Evolutionary conservation across 176 grass and related monocot species (phyloP), one percentile per base, ranked within the genome.

Genomic region (Musa acuminata): DNA sequence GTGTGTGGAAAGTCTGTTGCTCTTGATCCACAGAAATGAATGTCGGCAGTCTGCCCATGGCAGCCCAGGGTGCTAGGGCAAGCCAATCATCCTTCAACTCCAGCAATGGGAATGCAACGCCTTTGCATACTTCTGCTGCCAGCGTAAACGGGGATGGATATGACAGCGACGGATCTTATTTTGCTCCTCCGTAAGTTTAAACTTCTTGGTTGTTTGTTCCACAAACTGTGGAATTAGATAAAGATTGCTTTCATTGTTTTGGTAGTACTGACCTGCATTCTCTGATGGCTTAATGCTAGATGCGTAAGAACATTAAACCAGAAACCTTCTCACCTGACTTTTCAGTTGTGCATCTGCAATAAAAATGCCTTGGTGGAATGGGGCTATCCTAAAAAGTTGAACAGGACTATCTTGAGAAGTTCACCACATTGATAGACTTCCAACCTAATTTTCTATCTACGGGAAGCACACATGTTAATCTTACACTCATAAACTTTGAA

Each of bases 161-260:
- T 79, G 96, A 99, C 52, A 99, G 96, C 66, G 96, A 99, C n/a
- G 91, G 96, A 54, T 94, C 92, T 80, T 95, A 75, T 87, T 95
- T 99, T 73, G 90, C 90, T 71, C 84, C 96, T 20, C 86, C 91
- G 96, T 99, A 81, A 93, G 96, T 70, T 71, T 60, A 53, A 43
- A 43, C 4, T 43, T 6, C 35, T 43, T 43, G 3, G 4, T 43
- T 43, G 55, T 12, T 54, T 2, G 2, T 71, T 71, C 49, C 16
- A 8, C 5, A 4, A 43, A 43, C 0, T 43, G 35, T 5, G 4
- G 49, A 19, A 52, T 11, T 51, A 71, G 2, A 71, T 16, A 71
- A 21, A 71, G 14, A 7, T 22, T 19, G 10, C 8, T 13, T 8
- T 52, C 20, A 24, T 29, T 9, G 10, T 52, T 53, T 71, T 52